A percentile compares a stretch with the other conserved stretches of the same genome.
phyloP scores from a whole-genome alignment of 352 stramenopile species.

The Phytophthora pseudosyringae region DNA sequence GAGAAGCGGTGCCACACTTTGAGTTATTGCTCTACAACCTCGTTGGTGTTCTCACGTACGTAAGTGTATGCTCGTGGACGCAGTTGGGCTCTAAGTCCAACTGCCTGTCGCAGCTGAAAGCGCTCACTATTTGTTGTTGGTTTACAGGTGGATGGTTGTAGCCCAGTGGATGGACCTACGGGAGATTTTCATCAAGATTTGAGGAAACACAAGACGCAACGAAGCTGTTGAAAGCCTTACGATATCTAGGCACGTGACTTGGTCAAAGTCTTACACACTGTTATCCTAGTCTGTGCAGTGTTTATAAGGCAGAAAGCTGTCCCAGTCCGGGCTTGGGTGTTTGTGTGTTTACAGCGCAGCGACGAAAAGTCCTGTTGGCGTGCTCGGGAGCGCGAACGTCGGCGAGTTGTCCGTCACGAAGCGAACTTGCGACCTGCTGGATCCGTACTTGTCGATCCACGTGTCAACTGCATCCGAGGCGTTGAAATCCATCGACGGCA shows the following conservation, averaged over 20 bases:
- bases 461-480: slow-evolving; percentile 9
- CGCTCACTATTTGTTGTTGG: slow-evolving; percentile 2
- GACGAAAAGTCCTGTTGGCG: slow-evolving; percentile 23
- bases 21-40: slow-evolving; percentile 60
- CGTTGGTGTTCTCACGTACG: slow-evolving; percentile 42
- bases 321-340: not conserved
- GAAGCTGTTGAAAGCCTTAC: not conserved
- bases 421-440: slow-evolving; percentile 21
- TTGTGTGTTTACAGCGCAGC: slow-evolving; percentile 24
- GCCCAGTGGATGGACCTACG: slow-evolving; percentile 36
- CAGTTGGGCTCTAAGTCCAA: not conserved
- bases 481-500: slow-evolving; percentile 34
- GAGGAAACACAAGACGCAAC: not conserved
- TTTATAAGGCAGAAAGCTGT: not conserved
- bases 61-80: not conserved
- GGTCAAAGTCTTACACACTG: not conserved
- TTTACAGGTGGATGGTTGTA: slow-evolving; percentile 29
- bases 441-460: slow-evolving; percentile 40
- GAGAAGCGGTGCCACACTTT: slow-evolving; percentile 23
- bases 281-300: slow-evolving; percentile 10
- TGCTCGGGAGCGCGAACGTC: slow-evolving; percentile 4
- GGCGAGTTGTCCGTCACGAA: slow-evolving; percentile 26
- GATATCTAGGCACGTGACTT: not conserved
- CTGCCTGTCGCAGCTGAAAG: not conserved
- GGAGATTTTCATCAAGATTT: slow-evolving; percentile 33